Percentiles rank a stretch among this genome's conserved stretches.
These are phyloP conservation scores for Sordariomycetes sp. DNA, from an alignment of 2,329 filamentous ascomycete genomes.

Conservation along the genomic window DNA sequence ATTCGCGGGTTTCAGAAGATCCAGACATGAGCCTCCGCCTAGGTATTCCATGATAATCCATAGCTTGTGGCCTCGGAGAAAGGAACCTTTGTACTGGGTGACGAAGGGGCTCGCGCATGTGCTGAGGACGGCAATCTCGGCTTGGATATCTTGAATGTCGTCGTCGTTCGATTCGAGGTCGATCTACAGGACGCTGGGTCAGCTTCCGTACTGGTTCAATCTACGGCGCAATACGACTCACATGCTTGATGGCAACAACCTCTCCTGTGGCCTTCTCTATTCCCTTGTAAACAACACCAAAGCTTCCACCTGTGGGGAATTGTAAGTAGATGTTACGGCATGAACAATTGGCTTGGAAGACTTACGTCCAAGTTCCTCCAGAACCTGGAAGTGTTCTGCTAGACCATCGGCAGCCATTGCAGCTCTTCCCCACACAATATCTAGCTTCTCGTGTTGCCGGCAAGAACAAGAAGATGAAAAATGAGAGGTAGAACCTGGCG, in stretches of 20 bases:
- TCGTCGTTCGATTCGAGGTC: conserved; percentile 98
- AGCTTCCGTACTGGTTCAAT: neutral
- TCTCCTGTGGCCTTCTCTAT: conserved; percentile 87
- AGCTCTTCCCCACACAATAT: conserved; percentile 15
- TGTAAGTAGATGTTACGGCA: conserved; percentile 5
- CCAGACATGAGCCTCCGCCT: conserved; percentile 88
- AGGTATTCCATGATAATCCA: conserved; percentile 99
- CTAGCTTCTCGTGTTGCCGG: conserved; percentile 2
- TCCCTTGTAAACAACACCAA: conserved; percentile 94
- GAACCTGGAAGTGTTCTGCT: conserved; percentile 83
- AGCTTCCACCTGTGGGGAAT: conserved; percentile 69
- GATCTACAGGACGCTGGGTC: conserved; percentile 63
- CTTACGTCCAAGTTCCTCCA: conserved; percentile 93
- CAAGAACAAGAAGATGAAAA: neutral
- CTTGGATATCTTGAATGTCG: conserved; percentile 96
- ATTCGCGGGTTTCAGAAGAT: conserved; percentile 82
- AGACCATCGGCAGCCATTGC: conserved; percentile 55
- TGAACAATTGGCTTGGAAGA: conserved; percentile 13
- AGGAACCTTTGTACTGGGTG: conserved; percentile 93
- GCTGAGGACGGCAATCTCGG: conserved; percentile 90
- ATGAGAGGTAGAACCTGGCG: conserved; percentile 3
- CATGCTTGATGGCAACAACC: conserved; percentile 93
- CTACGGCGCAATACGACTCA: conserved; percentile 33
- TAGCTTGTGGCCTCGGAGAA: conserved; percentile 90
- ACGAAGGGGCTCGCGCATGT: conserved; percentile 92